Evolutionary conservation across 2,329 filamentous ascomycete genomes (phyloP).

Genomic region (Sporothrix pseudoabietina): DNA sequence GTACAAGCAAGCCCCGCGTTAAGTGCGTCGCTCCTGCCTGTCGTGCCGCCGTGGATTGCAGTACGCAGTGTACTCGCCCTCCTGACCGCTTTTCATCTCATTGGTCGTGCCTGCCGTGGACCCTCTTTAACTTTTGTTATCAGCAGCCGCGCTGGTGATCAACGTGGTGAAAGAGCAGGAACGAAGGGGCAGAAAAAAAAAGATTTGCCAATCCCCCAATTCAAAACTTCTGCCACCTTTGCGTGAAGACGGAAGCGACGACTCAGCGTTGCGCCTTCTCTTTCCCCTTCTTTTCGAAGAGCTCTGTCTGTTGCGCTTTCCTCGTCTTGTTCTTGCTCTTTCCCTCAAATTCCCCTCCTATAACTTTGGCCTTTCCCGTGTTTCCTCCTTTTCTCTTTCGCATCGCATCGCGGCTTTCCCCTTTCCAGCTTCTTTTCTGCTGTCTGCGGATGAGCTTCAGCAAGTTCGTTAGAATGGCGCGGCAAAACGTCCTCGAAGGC

Average conservation of each 20-base stretch:
- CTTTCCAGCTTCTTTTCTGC: neutral
- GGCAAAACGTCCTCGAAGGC: slow-evolving; percentile 57
- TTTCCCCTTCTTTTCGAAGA: neutral
- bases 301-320: neutral
- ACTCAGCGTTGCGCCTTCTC: slow-evolving; percentile 1
- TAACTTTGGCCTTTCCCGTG: neutral
- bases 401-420: neutral
- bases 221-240: slow-evolving; percentile 29
- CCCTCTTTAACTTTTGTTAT: neutral
- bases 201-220: slow-evolving; percentile 15
- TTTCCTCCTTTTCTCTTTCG: neutral
- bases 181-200: slow-evolving; percentile 26
- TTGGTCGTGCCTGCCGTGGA: neutral
- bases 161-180: slow-evolving; percentile 9
- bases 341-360: neutral
- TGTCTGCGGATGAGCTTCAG: slow-evolving; percentile 41
- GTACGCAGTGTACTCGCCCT: neutral
- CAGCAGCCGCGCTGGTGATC: slow-evolving; percentile 9
- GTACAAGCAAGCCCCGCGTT: slow-evolving; percentile 3
- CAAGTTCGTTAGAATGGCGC: slow-evolving; percentile 53
- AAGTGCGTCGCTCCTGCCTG: neutral
- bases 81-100: slow-evolving; percentile 26
- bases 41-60: neutral
- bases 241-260: slow-evolving; percentile 19
- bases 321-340: neutral